These are phyloP conservation scores for Wickerhamiella cacticola DNA, from an alignment of 805 yeast genomes.

Conservation along the genomic window DNA sequence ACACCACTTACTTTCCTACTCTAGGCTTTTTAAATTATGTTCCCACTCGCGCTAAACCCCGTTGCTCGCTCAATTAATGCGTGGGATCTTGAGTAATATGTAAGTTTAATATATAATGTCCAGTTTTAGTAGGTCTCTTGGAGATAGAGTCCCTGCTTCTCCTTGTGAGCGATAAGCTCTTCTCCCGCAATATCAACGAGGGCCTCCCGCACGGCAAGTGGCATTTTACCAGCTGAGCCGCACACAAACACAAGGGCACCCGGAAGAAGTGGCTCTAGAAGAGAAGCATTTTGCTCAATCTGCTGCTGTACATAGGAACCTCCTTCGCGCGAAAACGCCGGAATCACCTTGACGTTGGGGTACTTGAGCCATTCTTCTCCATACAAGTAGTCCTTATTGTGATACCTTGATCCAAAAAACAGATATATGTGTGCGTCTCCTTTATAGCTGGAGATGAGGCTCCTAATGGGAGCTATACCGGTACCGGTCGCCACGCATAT, in stretches of 20 bases:
- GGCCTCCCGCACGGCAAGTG: slow-evolving; percentile 74
- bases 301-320: slow-evolving; percentile 68
- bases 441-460: slow-evolving; percentile 35
- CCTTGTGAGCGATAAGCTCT: slow-evolving; percentile 41
- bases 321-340: slow-evolving; percentile 38
- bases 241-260: slow-evolving; percentile 66
- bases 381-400: slow-evolving; percentile 57
- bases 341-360: slow-evolving; percentile 27
- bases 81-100: too few relatives aligned
- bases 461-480: slow-evolving; percentile 87
- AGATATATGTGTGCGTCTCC: slow-evolving; percentile 34
- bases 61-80: too few relatives aligned
- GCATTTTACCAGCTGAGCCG: slow-evolving; percentile 94
- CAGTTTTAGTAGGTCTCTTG: slow-evolving; percentile 96
- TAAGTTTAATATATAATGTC: too few relatives aligned
- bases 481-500: slow-evolving; percentile 87
- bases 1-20: too few relatives aligned
- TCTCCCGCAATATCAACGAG: slow-evolving; percentile 51
- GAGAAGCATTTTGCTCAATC: slow-evolving; percentile 39
- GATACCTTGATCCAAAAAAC: slow-evolving; percentile 64
- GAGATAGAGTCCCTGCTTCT: slow-evolving; percentile 50
- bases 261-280: slow-evolving; percentile 41
- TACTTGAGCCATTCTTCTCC: slow-evolving; percentile 40
- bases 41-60: too few relatives aligned
- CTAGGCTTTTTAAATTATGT: too few relatives aligned